Base-by-base conservation (phyloP, 2,329 filamentous ascomycete genomes). In the Cercospora beticola region DNA sequence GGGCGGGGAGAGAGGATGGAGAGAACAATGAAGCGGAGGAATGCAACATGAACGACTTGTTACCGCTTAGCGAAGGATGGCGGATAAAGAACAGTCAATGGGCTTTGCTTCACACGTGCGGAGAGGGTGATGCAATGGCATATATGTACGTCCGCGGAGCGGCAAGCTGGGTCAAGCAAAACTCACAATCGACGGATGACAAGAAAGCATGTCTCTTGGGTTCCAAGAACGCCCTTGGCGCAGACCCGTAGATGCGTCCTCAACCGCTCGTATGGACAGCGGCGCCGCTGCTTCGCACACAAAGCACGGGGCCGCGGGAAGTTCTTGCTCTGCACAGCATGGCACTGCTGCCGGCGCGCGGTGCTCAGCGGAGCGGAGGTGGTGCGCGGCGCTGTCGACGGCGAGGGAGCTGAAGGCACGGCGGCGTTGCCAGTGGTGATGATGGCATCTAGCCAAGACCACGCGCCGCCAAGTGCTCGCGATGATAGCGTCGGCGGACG, bases 201-300 rank as follows among this genome's bases (percentile, higher is more conserved):
- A 71, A 68, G 68, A 70, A 66, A 65, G 62, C 18, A 68, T 64
- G 68, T 63, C 46, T 70, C 70, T 69, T 68, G 67, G 67, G 36
- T 49, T 31, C 70, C 70, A 71, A 71, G 70, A 71, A 52, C 57
- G 64, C 26, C 28, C 70, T 71, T 71, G 70, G 70, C 70, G 62
- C 5, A 62, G 31, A 43, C 26, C 59, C 33, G 59, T 62, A 46
- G 23, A 21, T 28, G 36, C 59, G 23, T 36, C 18, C 23, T 43
- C 59, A 62, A 43, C 59, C 33, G 36, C 23, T 46, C 23, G 31
- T 62, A 31, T 18, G 28, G 28, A 10, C 30, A n/a, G 23, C 54
- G 54, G 16, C 26, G 8, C 26, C 21, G 30, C 30, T 14, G 54
- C 54, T 31, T 58, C 30, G 23, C 54, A 58, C 26, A 10, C 54